These are phyloP conservation scores for Fraxinus anomala DNA, from an alignment of 257 asterid genomes.

Conservation along the genomic window DNA sequence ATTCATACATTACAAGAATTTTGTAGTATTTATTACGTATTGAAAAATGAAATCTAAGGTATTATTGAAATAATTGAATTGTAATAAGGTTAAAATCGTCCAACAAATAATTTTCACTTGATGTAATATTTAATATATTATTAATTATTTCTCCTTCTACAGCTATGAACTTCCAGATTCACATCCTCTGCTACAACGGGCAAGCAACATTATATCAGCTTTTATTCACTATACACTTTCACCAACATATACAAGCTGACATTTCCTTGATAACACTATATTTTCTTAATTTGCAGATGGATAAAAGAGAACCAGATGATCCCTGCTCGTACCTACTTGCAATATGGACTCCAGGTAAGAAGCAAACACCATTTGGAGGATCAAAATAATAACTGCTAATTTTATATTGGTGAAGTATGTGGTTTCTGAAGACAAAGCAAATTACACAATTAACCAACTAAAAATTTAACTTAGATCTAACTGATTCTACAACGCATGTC, in stretches of 20 bases:
- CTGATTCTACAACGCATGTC: constrained; percentile 2
- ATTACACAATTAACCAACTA: not conserved
- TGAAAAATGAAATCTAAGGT: too few relatives aligned
- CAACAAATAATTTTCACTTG: too few relatives aligned
- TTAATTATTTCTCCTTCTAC: not conserved
- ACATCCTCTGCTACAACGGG: constrained; percentile 1
- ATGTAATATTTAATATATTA: not conserved
- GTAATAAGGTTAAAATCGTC: too few relatives aligned
- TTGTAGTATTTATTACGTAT: too few relatives aligned
- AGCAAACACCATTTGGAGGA: not conserved
- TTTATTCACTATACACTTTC: not conserved
- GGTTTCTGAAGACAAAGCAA: not conserved
- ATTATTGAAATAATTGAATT: too few relatives aligned
- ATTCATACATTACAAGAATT: too few relatives aligned
- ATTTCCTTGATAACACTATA: not conserved
- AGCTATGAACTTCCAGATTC: constrained; percentile 7
- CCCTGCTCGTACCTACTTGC: constrained; percentile 10
- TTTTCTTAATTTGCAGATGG: not conserved
- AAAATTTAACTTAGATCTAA: not conserved
- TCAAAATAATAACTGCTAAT: not conserved
- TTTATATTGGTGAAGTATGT: not conserved
- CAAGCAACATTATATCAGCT: constrained; percentile 8
- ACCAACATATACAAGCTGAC: constrained; percentile 1
- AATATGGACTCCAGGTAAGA: constrained; percentile 11
- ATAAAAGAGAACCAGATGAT: constrained; percentile 9